Base-by-base conservation (phyloP, 371 early-diverging fungal genomes). In the Lichtheimia ornata region DNA sequence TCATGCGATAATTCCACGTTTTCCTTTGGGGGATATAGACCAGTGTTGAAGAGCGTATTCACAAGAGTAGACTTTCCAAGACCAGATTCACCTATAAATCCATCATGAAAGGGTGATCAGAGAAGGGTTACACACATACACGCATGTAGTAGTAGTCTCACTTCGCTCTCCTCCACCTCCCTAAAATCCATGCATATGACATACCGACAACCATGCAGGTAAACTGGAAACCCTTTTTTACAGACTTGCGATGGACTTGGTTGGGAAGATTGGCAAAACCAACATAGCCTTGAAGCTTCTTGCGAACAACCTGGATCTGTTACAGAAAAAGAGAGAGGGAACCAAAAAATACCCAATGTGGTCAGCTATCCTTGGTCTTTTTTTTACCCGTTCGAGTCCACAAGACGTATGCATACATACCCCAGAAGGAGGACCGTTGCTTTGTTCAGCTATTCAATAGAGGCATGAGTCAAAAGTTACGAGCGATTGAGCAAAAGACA, bases 21-120 rank as follows among this genome's bases (percentile, higher is more conserved):
- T 65, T 95, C 94, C 70, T 87, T 89, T 53, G 87, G 82, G 27
- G 96, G 96, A 79, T 97, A 96, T 27, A 99, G 76, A 55, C 88
- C 82, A 41, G 95, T 89, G 76, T 94, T 94, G 85, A 99, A 99
- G 59, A 99, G 84, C 41, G 99, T 97, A 88, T 98, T 99, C 65
- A 99, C 91, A 18, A 99, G 83, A n/a, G 99, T 99, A 14, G 99
- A 95, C 82, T 99, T 97, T 59, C 99, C 99, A 54, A 99, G 87
- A 53, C 99, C 99, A 55, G 97, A 92, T 86, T 97, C 97, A 70
- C 98, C 96, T 90, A 45, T 41, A 55, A n/a, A n/a, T 14, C 20
- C 12, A 51, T 51, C 5, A 44, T 28, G 4, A 28, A 28, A 28
- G 28, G 28, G 28, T 2, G 28, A 28, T 28, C 28, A 28, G 11